Evolutionary conservation across 1,139 yeast species (phyloP).

Genomic region (Saccharomyces hybrid): DNA sequence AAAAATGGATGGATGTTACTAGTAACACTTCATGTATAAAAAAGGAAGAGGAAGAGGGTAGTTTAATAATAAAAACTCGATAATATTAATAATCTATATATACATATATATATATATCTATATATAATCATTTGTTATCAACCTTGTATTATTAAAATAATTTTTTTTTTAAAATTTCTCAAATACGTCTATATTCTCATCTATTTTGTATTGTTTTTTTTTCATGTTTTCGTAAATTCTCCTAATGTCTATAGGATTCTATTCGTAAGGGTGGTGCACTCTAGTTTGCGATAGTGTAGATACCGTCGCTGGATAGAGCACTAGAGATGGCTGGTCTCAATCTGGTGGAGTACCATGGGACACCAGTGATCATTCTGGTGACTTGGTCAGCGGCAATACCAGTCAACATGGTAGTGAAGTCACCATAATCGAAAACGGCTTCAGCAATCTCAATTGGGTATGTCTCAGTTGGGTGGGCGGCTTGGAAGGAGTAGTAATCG

Average conservation of each 20-base stretch:
- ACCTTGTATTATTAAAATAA: not conserved
- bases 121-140: not conserved
- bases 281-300: constrained; percentile 3
- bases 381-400: constrained; percentile 4
- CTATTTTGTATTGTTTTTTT: not conserved
- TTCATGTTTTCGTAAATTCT: not conserved
- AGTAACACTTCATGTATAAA: not conserved
- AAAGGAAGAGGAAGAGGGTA: not conserved
- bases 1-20: not conserved
- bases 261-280: not conserved
- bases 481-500: constrained; percentile 2
- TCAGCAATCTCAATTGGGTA: constrained; percentile 5
- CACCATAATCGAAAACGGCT: constrained; percentile 3
- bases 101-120: not conserved
- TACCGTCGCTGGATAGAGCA: constrained; percentile 4
- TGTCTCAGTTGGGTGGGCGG: constrained; percentile 6
- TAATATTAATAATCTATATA: not conserved
- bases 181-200: not conserved
- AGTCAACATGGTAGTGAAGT: not conserved
- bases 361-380: constrained; percentile 9
- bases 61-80: not conserved
- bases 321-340: constrained; percentile 5
- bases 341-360: constrained; percentile 11
- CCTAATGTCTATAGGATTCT: not conserved
- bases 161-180: not conserved